phyloP scores from a whole-genome alignment of 306 rosid species.

The Phaseolus lunatus region DNA sequence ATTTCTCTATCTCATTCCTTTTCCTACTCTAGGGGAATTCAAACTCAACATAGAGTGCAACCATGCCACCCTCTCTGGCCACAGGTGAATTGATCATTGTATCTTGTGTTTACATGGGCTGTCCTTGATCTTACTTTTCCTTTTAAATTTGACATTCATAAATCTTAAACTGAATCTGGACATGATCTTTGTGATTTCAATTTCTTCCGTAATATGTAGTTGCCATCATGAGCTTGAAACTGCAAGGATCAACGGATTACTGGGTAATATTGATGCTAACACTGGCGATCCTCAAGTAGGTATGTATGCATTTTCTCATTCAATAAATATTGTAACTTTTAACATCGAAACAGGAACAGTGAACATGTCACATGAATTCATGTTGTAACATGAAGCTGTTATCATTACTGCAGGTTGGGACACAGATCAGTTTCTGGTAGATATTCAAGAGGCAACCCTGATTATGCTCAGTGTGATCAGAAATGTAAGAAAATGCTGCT shows the following conservation, averaged over 20 bases:
- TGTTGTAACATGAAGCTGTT: conserved; percentile 39
- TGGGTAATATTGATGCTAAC: conserved; percentile 94
- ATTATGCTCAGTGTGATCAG: conserved; percentile 84
- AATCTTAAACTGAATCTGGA: conserved; percentile 27
- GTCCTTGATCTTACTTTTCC: conserved; percentile 31
- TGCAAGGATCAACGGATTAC: conserved; percentile 85
- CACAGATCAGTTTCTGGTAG: conserved; percentile 94
- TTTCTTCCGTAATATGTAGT: conserved; percentile 47
- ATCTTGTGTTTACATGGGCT: not conserved
- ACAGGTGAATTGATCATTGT: conserved; percentile 65
- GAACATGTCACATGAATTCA: conserved; percentile 5
- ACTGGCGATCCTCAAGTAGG: conserved; percentile 98
- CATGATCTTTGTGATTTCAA: conserved; percentile 28
- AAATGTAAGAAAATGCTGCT: conserved; percentile 59
- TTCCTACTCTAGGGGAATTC: conserved; percentile 72
- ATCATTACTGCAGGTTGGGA: conserved; percentile 80
- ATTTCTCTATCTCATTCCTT: conserved; percentile 30
- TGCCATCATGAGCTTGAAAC: conserved; percentile 98
- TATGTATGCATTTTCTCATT: conserved; percentile 41
- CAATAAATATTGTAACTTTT: not conserved
- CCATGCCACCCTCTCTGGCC: conserved; percentile 97
- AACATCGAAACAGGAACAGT: not conserved
- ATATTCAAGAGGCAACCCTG: conserved; percentile 86
- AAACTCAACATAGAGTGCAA: conserved; percentile 96
- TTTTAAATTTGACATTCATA: conserved; percentile 22